Base-by-base conservation (phyloP, 805 yeast genomes). In the Pichia californica region DNA sequence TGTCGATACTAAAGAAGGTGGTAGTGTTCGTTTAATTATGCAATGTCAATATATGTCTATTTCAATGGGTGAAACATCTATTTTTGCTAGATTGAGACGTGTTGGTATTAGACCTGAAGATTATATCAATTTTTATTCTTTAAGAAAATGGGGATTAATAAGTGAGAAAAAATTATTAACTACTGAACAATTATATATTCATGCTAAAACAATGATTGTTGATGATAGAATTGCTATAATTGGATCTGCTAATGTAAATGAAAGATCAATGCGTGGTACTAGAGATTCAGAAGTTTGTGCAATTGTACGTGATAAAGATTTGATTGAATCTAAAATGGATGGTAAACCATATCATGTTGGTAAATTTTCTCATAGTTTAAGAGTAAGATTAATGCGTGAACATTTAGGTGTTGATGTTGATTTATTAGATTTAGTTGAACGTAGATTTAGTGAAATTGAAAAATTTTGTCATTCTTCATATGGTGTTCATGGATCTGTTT, bases 241-340 rank as follows among this genome's bases (percentile, higher is more conserved):
- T 56, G 99, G 99, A 2, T 87, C 96, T 56, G 99, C 99, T 0
- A 93, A 93, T 57, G 87, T 93, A 48, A 93, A 93, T 58, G 99
- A 93, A 61, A 74, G 99, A 55, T 91, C 98, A 0, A 89, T 89
- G 88, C 72, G 93, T 53, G 99, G 99, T 14, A 71, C 73, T 18
- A 74, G 99, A 59, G 99, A 93, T 59, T 88, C 97, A 5, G 99
- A 93, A 57, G 83, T 93, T 32, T 96, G 96, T 3, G 87, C 89
- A 1, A 66, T 91, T 43, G 79, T 93, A 5, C 75, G 97, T 50
- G 99, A 93, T 56, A 78, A 83, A 9, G 86, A 82, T 49, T 73
- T 81, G 49, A 68, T 88, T 6, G 73, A 81, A 14, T 73, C 81
- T 4, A 63, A 62, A 11, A 88, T 93, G 97, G 82, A 80, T 48